Evolutionary conservation across 169 alveolate genomes (phyloP), one percentile per base, ranked within the genome.

Genomic region (Plasmodium ovale): DNA sequence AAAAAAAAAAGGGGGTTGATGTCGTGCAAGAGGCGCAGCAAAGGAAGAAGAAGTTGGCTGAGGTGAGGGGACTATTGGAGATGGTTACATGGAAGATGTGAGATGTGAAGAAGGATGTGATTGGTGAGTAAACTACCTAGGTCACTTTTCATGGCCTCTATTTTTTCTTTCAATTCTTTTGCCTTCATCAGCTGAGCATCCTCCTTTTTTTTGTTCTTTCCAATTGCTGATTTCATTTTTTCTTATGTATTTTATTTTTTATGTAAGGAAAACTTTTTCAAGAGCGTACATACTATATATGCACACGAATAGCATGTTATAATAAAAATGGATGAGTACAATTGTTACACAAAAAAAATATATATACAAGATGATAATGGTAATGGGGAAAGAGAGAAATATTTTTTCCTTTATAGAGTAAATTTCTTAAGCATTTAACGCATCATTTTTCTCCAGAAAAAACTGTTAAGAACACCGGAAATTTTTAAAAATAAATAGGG

Each of bases 131-230:
- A 14, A 5, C 7, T 58, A 79, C 89, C 89, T 51, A 79, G 65
- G 44, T 79, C 89, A 31, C 51, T 64, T 65, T 79, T 79, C 29
- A 79, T 68, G 25, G 72, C 44, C 37, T 65, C 89, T 12, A 79
- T 79, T 79, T 79, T 79, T 65, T 79, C 89, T 58, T 42, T 44
- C 39, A 79, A 31, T 67, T 79, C 89, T 58, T 65, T 79, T 47
- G 84, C 89, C 49, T 79, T 79, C 68, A 79, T 19, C 31, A 79
- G 35, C 7, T 79, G 89, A 51, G 39, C 82, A 49, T 79, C 89
- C 31, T 79, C 89, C 35, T 79, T 65, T 31, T 79, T 67, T 49
- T 79, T 79, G n/a, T 79, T 79, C 65, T 79, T 79, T 49, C 49
- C 82, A 23, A 19, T 33, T 31, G 25, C 70, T 42, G 89, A 79